Evolutionary conservation across 352 stramenopile species (phyloP), one percentile per base, ranked within the genome.

Genomic region (Pythium sukuiense): DNA sequence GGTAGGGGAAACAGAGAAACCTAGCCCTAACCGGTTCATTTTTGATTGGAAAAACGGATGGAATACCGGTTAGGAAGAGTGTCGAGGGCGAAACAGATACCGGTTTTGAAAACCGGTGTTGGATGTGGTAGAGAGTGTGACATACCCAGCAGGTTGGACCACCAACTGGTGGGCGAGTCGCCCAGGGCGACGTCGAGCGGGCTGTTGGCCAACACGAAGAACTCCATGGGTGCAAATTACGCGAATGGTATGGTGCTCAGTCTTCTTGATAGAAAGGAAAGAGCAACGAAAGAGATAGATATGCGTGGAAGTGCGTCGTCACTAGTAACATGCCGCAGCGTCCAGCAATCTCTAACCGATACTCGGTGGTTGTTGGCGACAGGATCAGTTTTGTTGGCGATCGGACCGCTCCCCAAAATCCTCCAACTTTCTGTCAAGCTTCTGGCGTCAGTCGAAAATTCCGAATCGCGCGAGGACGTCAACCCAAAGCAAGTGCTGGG

Each of bases 11-110:
- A 54, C 20, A n/a, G 1, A 16, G 18, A 50, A 20, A 37, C 9
- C 46, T 16, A 69, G 35, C 48, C 63, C 63, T 69, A 69, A 69
- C 63, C 63, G 63, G 63, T 66, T 55, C 48, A 55, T n/a, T n/a
- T n/a, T n/a, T n/a, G n/a, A n/a, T n/a, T n/a, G n/a, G n/a, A n/a
- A n/a, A n/a, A n/a, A n/a, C 37, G 46, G 12, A 30, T 3, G 16
- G 3, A 30, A 18, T 33, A 33, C 24, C 27, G 24, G 24, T 55
- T n/a, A n/a, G n/a, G n/a, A n/a, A n/a, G n/a, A n/a, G n/a, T n/a
- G n/a, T n/a, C n/a, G n/a, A n/a, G n/a, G n/a, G n/a, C n/a, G n/a
- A n/a, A n/a, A n/a, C n/a, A n/a, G n/a, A n/a, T 45, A 65, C 56
- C 39, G 57, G 62, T 69, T 33, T 35, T n/a, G n/a, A 53, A 20